These are phyloP conservation scores for Pseudevernia furfuracea DNA, from an alignment of 495 filamentous ascomycete species.

Conservation along the genomic window DNA sequence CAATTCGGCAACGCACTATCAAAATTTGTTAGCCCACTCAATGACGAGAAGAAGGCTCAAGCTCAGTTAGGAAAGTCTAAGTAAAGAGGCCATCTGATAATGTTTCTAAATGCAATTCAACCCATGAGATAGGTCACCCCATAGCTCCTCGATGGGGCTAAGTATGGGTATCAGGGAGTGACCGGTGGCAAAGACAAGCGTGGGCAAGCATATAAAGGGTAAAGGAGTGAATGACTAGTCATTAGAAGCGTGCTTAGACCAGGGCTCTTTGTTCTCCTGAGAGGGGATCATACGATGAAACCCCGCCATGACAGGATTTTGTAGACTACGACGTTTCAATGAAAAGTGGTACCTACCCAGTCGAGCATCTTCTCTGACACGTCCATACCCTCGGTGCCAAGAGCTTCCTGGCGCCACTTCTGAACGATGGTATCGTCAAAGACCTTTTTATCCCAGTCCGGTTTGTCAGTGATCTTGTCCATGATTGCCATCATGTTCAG, in stretches of 20 bases:
- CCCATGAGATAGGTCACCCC: not conserved
- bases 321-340: not conserved
- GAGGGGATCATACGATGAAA: not conserved
- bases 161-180: not conserved
- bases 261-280: not conserved
- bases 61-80: not conserved
- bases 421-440: conserved; percentile 39
- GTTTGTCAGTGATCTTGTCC: conserved; percentile 41
- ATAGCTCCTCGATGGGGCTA: not conserved
- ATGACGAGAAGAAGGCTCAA: not conserved
- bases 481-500: conserved; percentile 35
- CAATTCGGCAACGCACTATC: conserved; percentile 43
- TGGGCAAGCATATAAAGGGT: not conserved
- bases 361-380: conserved; percentile 44
- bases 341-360: conserved; percentile 29
- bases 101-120: not conserved
- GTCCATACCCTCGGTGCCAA: conserved; percentile 25
- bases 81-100: not conserved
- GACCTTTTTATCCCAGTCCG: conserved; percentile 47
- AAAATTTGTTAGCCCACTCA: not conserved
- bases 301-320: not conserved
- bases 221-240: not conserved
- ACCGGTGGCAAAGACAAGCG: not conserved
- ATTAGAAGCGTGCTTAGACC: not conserved
- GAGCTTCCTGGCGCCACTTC: conserved; percentile 37